Base-by-base conservation (phyloP, 2,329 filamentous ascomycete species). In the Scytalidium sp. region DNA sequence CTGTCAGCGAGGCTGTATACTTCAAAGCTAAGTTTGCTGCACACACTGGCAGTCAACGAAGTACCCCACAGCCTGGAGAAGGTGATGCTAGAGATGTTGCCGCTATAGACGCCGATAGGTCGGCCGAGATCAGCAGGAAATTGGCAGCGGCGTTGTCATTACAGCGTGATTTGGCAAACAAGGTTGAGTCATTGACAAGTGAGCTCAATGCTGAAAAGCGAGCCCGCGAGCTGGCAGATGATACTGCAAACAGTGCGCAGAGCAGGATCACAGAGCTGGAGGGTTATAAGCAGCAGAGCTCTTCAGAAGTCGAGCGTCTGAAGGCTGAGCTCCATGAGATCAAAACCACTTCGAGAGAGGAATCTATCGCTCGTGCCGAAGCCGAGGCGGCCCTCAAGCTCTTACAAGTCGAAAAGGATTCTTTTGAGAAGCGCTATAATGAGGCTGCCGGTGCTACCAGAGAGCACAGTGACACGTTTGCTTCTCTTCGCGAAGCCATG, bases 1-100 rank as follows among this genome's bases (percentile, higher is more conserved):
- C 94, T n/a, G 85, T 99, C 47, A 88, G 87, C 60, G 95, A 99
- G 71, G 94, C 94, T 1, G 88, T 94, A 1, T 97, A 97, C 68
- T 90, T 92, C 27, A 96, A 95, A 65, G 91, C 95, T 2, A 97
- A 90, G 65, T 75, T 97, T 46, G 92, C 92, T 23, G 92, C 91
- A 7, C 87, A 91, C 55, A 84, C 80, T 32, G 78, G 76, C n/a
- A 90, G 86, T 59, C 78, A 83, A 46, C 75, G 75, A 40, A 78
- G 76, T 61, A 79, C 82, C 39, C 72, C 86, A 49, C 76, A 83
- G 62, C 67, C 81, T 2, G 32, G 32, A n/a, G 83, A 84, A 42
- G 76, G 67, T 13, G 80, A 81, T 49, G 56, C 65, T 68, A 47
- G 80, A 70, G 83, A 85, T 45, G 75, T 83, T 32, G 86, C 88